Conservation (phyloP, 2,329 filamentous ascomycete species). For the Aspergillus quadrilineatus region DNA sequence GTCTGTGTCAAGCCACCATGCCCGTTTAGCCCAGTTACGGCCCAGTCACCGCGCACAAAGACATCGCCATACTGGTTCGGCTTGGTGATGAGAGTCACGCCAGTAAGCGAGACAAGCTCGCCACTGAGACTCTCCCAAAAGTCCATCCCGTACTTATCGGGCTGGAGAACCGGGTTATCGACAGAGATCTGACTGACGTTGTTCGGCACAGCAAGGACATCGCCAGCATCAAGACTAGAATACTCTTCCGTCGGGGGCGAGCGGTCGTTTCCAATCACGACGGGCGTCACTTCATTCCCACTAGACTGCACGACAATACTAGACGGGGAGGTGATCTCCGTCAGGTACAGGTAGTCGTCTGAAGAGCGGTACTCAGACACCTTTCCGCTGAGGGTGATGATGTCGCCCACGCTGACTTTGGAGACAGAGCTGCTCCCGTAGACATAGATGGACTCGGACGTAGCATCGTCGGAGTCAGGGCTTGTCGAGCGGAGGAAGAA, state of each 20-base stretch:
- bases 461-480: constrained; percentile 55
- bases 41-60: constrained; percentile 68
- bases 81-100: constrained; percentile 57
- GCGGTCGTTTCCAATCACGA: constrained; percentile 59
- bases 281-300: constrained; percentile 55
- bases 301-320: constrained; percentile 56
- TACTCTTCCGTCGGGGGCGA: constrained; percentile 62
- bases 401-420: constrained; percentile 61
- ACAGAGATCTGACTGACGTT: constrained; percentile 58
- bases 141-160: constrained; percentile 64
- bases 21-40: constrained; percentile 60
- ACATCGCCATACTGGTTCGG: constrained; percentile 67
- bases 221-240: constrained; percentile 62
- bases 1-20: constrained; percentile 66
- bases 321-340: constrained; percentile 59
- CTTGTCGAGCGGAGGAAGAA: constrained; percentile 64
- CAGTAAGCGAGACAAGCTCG: constrained; percentile 64
- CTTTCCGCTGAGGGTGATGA: constrained; percentile 60
- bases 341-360: constrained; percentile 61
- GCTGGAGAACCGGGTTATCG: constrained; percentile 61
- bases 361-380: constrained; percentile 61
- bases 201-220: constrained; percentile 65
- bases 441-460: constrained; percentile 67
- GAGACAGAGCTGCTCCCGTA: constrained; percentile 54
- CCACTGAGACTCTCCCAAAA: constrained; percentile 71